Percentiles rank a stretch among this genome's conserved stretches.
These are phyloP conservation scores for Gossypium raimondii DNA, from an alignment of 345 rosid genomes.

Conservation along the genomic window DNA sequence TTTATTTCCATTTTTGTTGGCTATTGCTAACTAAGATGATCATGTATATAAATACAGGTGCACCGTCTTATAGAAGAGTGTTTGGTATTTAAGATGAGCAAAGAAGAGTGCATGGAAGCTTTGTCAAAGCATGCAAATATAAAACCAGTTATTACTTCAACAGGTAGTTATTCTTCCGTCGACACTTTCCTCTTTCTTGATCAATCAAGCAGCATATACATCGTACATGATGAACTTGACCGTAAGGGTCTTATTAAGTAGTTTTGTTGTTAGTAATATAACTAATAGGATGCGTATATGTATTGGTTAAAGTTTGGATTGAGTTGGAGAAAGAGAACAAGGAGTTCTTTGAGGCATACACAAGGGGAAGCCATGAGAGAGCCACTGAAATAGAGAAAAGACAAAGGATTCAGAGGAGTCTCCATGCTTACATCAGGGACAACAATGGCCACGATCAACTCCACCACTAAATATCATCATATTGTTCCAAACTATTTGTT, in stretches of 20 bases:
- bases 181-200: too few species aligned
- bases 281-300: background rate
- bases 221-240: too few species aligned
- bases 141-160: conserved; percentile 76
- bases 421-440: conserved; percentile 11
- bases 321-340: conserved; percentile 90
- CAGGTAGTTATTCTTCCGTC: conserved; percentile 41
- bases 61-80: conserved; percentile 92
- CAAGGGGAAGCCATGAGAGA: conserved; percentile 30
- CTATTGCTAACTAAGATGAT: background rate
- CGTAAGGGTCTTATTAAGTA: background rate
- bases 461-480: too few species aligned
- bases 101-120: conserved; percentile 92
- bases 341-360: conserved; percentile 80
- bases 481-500: too few species aligned
- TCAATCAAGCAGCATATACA: too few species aligned
- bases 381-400: conserved; percentile 37
- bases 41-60: conserved; percentile 42
- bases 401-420: conserved; percentile 36
- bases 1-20: background rate
- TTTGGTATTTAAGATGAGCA: conserved; percentile 69
- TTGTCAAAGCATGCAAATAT: conserved; percentile 84
- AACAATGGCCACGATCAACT: background rate
- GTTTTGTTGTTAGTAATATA: too few species aligned
- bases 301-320: conserved; percentile 66